These are phyloP conservation scores for Monoraphidium neglectum DNA, from an alignment of 139 green algal genomes.

Conservation along the genomic window DNA sequence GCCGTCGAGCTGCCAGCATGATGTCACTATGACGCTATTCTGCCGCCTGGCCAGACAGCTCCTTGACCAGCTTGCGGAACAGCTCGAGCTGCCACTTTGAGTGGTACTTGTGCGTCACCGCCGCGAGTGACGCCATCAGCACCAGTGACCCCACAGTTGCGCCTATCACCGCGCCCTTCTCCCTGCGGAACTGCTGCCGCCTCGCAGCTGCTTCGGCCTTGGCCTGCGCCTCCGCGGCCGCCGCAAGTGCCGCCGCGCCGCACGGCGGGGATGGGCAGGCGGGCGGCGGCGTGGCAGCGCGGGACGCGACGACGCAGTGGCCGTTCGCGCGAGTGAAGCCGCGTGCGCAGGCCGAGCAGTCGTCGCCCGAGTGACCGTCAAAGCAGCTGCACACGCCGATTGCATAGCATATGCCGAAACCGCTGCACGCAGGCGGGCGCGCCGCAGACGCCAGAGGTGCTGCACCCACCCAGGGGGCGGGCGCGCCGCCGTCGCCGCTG, in stretches of 20 bases:
- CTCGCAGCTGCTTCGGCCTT: neutral
- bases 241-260: neutral
- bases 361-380: slow-evolving; percentile 25
- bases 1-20: no score
- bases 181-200: neutral
- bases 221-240: neutral
- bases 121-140: neutral
- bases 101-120: neutral
- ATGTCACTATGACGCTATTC: no score
- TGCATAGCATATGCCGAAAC: slow-evolving; percentile 25
- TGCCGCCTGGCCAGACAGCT: no score
- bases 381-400: slow-evolving; percentile 35
- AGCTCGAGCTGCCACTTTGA: neutral
- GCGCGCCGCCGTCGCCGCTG: neutral
- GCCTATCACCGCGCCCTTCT: neutral
- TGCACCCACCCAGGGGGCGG: no score
- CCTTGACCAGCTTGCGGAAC: neutral
- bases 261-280: neutral
- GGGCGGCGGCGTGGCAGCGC: neutral
- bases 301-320: slow-evolving; percentile 5
- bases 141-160: neutral
- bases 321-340: slow-evolving; percentile 15
- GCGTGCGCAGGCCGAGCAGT: slow-evolving; percentile 24
- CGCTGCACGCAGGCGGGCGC: slow-evolving; percentile 12
- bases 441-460: no score